Evolutionary conservation across 495 filamentous ascomycete species (phyloP).

Genomic region (Filosporella fistucella): DNA sequence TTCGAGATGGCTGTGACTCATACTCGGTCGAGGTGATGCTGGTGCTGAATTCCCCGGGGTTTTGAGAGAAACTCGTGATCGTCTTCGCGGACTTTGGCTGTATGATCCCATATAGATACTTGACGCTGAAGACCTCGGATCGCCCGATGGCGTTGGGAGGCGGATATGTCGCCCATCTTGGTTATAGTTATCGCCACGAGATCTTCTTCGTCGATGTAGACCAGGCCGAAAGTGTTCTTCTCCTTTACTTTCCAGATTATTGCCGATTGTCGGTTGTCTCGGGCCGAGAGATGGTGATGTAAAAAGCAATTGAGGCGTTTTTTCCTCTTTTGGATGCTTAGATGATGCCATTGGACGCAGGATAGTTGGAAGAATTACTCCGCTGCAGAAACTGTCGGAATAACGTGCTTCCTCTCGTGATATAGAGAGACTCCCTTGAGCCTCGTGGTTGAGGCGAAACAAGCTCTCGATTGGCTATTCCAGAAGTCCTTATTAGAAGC

Average conservation of each 20-base stretch:
- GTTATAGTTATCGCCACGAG: conserved; percentile 9
- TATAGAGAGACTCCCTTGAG: too few relatives aligned
- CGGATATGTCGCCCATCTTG: conserved; percentile 17
- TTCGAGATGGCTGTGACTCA: conserved; percentile 31
- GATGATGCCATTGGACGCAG: conserved; percentile 12
- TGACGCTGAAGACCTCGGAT: conserved; percentile 15
- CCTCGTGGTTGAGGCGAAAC: too few relatives aligned
- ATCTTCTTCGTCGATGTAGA: conserved; percentile 10
- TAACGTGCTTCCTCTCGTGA: too few relatives aligned
- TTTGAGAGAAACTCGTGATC: conserved; percentile 10
- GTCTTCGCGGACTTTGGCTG: conserved; percentile 7
- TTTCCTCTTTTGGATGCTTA: background rate
- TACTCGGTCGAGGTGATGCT: conserved; percentile 26
- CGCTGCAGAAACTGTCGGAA: too few relatives aligned
- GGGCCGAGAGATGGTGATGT: conserved; percentile 6
- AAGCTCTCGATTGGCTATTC: too few relatives aligned
- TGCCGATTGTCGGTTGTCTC: conserved; percentile 2
- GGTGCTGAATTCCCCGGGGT: conserved; percentile 16
- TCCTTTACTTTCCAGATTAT: too few relatives aligned
- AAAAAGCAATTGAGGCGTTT: conserved; percentile 6
- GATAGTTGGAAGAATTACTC: background rate
- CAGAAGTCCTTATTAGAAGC: too few relatives aligned
- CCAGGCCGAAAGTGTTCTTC: too few relatives aligned
- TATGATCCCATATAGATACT: conserved; percentile 31
- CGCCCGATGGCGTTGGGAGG: conserved; percentile 4